Conservation (phyloP, 192 early-diverging fungal species). For the Blastocladiella britannica region DNA sequence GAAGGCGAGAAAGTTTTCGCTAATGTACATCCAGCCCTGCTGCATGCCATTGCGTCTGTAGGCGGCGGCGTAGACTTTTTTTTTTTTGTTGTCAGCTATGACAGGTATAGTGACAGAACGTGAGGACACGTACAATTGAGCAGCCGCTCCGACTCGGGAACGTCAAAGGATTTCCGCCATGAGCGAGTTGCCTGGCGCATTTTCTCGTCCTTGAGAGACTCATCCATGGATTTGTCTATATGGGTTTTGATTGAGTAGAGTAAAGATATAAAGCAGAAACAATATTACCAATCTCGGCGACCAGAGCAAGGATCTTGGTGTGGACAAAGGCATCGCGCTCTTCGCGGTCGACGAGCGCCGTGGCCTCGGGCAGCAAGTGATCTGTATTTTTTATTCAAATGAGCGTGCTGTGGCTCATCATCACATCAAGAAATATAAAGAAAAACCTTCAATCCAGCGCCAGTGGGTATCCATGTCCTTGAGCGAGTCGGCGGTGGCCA, state of each 20-base stretch:
- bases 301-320: slow-evolving; percentile 75
- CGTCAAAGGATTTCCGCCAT: slow-evolving; percentile 71
- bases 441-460: slow-evolving; percentile 59
- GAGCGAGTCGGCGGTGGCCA: slow-evolving; percentile 63
- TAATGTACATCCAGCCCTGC: slow-evolving; percentile 97
- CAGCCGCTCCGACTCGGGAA: slow-evolving; percentile 59
- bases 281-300: slow-evolving; percentile 9
- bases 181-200: slow-evolving; percentile 67
- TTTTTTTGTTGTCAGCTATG: no score
- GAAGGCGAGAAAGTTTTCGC: slow-evolving; percentile 79
- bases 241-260: background rate
- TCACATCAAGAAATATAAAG: background rate
- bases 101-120: no score
- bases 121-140: slow-evolving; percentile 42
- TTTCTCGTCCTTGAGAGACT: slow-evolving; percentile 63
- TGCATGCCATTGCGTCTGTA: slow-evolving; percentile 57
- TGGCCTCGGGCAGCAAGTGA: slow-evolving; percentile 39
- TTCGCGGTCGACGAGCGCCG: slow-evolving; percentile 45
- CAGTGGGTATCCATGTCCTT: slow-evolving; percentile 75
- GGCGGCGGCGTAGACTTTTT: slow-evolving; percentile 68
- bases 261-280: background rate
- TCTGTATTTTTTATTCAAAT: slow-evolving; percentile 1
- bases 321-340: slow-evolving; percentile 74
- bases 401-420: background rate
- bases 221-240: no score